Evolutionary conservation across 2,329 filamentous ascomycete species (phyloP).

Genomic region (Clonostachys solani): DNA sequence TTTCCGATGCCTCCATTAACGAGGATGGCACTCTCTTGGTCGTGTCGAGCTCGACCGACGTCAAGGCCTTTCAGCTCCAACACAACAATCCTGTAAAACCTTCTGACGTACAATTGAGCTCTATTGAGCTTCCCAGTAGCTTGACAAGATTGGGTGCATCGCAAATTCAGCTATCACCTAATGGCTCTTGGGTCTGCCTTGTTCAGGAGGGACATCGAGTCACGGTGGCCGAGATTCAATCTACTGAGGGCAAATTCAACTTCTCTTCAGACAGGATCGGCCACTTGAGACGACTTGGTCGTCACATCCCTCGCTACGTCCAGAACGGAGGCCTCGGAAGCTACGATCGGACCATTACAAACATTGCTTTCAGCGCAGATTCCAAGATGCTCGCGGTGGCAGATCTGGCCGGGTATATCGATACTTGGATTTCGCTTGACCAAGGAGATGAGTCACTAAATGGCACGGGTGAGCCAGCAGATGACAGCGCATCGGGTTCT

Average conservation of each 20-base stretch:
- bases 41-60: constrained; percentile 68
- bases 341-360: constrained; percentile 74
- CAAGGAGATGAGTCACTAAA: constrained; percentile 19
- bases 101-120: constrained; percentile 65
- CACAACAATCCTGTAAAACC: constrained; percentile 42
- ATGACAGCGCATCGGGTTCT: constrained; percentile 18
- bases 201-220: constrained; percentile 59
- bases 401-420: constrained; percentile 80
- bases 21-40: constrained; percentile 67
- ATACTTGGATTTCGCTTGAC: constrained; percentile 73
- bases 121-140: constrained; percentile 58
- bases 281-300: constrained; percentile 47
- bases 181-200: constrained; percentile 65
- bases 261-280: constrained; percentile 27
- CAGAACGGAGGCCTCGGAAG: constrained; percentile 64
- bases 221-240: constrained; percentile 32
- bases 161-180: constrained; percentile 63
- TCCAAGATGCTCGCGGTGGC: constrained; percentile 74
- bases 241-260: constrained; percentile 8
- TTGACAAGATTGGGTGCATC: constrained; percentile 62
- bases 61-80: constrained; percentile 73
- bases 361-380: constrained; percentile 74
- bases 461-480: constrained; percentile 21
- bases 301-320: constrained; percentile 48
- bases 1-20: constrained; percentile 71